Base-by-base conservation (phyloP, 2,329 filamentous ascomycete genomes). In the Hirsutella minnesotensis region DNA sequence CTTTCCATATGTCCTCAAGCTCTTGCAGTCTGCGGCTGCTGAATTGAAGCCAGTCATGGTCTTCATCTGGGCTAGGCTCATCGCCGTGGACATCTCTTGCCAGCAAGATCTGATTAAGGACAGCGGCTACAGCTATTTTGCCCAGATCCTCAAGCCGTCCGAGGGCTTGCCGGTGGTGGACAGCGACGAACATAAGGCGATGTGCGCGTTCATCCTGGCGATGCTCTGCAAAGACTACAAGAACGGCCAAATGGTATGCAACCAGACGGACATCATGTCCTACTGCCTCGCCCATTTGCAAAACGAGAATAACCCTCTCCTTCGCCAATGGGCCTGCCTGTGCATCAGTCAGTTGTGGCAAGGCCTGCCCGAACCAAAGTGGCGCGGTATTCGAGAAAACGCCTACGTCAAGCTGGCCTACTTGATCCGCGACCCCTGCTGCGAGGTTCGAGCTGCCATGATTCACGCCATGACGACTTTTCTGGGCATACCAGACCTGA, bases 21-120 rank as follows among this genome's bases (percentile, higher is more conserved):
- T 98, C 21, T 69, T 98, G 16, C 92, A 98, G 60, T 96, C 92
- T 4, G 90, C 94, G 38, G 92, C 92, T 0, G 77, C 87, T 38
- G 92, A 98, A 61, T 67, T 98, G 47, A 96, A 96, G 57, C 90
- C 92, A 0, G 89, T 96, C 46, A 96, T 98, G 92, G 89, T 98
- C 5, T 98, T 96, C 62, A 98, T 98, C 49, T 98, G 92, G 92
- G 89, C 92, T 5, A 79, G 92, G 39, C 87, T 98, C 36, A 77
- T 98, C 49, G 92, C 92, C 8, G 92, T 98, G 5, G 92, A 98
- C 56, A 81, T 92, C 46, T 86, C 86, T 1, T 95, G 92, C 56
- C 92, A 98, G 61, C 81, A 82, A 48, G 92, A 98, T 60, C 70
- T 98, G 12, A 79, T 96, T 53, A 96, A 96, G 63, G 92, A 98